Evolutionary conservation across 257 asterid species (phyloP).

Genomic region (Parsonsia alboflavescens): DNA sequence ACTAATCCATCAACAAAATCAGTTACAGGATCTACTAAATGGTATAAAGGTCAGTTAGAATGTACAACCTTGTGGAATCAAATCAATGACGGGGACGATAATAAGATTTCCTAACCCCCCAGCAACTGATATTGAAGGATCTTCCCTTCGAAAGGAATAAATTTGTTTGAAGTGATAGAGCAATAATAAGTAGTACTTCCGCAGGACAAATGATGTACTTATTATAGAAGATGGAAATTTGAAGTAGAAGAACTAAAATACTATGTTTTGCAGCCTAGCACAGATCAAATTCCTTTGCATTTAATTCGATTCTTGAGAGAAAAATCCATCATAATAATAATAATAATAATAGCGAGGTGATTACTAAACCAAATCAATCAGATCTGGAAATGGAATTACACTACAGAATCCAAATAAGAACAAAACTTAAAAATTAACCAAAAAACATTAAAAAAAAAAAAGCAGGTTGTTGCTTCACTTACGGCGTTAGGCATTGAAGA

Average conservation of each 20-base stretch:
- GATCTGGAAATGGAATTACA: slow-evolving; percentile 10
- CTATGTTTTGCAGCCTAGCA: no score
- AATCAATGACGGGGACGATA: not conserved
- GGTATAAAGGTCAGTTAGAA: slow-evolving; percentile 4
- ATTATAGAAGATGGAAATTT: slow-evolving; percentile 76
- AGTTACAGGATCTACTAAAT: slow-evolving; percentile 37
- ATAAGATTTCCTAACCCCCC: slow-evolving; percentile 31
- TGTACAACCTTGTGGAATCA: slow-evolving; percentile 2
- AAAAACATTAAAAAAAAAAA: not conserved
- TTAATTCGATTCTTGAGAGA: no score
- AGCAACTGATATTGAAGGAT: slow-evolving; percentile 35
- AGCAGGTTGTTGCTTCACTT: slow-evolving; percentile 31
- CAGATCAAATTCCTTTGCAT: no score
- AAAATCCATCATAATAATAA: no score
- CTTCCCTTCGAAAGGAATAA: slow-evolving; percentile 75
- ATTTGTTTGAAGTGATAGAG: slow-evolving; percentile 96
- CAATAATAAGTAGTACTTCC: slow-evolving; percentile 71
- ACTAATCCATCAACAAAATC: slow-evolving; percentile 29
- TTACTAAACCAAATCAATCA: not conserved
- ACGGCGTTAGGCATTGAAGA: no score
- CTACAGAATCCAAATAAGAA: not conserved
- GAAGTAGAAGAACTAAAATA: no score
- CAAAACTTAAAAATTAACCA: not conserved
- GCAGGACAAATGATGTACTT: slow-evolving; percentile 73
- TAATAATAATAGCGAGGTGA: not conserved